Conservation (phyloP, 495 filamentous ascomycete genomes). For the Xylaria telfairii region DNA sequence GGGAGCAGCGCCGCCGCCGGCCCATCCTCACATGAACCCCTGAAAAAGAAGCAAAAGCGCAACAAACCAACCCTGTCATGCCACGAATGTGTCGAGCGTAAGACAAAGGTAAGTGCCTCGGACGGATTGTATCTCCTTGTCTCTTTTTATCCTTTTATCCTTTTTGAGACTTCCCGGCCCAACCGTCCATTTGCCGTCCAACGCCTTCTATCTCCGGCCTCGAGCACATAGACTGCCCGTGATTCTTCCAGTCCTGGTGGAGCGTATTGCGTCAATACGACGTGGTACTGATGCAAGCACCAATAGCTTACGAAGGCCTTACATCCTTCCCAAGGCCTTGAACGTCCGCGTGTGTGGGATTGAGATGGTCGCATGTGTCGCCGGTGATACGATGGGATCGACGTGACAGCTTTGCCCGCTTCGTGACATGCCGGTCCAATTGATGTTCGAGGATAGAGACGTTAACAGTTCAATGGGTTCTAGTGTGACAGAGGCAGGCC, state of each 20-base stretch:
- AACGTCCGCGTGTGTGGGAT: slow-evolving; percentile 5
- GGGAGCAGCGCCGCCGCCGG: slow-evolving; percentile 40
- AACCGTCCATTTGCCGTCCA: neutral
- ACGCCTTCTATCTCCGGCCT: slow-evolving; percentile 25
- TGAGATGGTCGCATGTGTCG: slow-evolving; percentile 13
- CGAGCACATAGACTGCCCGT: slow-evolving; percentile 21
- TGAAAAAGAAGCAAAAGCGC: slow-evolving; percentile 70
- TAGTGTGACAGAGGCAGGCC: slow-evolving; percentile 65
- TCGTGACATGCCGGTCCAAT: slow-evolving; percentile 7
- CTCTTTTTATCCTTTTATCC: neutral
- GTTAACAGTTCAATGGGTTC: slow-evolving; percentile 24
- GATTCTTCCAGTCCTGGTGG: slow-evolving; percentile 16
- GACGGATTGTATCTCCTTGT: no score
- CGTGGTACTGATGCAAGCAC: slow-evolving; percentile 47
- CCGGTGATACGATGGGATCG: slow-evolving; percentile 12
- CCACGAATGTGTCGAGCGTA: slow-evolving; percentile 72
- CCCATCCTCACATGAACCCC: slow-evolving; percentile 40
- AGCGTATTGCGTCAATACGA: slow-evolving; percentile 36
- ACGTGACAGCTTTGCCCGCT: slow-evolving; percentile 4
- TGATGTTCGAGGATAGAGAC: slow-evolving; percentile 20
- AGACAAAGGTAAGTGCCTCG: slow-evolving; percentile 63
- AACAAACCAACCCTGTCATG: slow-evolving; percentile 80
- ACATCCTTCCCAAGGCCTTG: slow-evolving; percentile 28
- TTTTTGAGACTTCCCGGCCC: neutral
- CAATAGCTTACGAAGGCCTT: slow-evolving; percentile 18